A percentile compares a stretch with the other conserved stretches of the same genome.
phyloP scores from a whole-genome alignment of 2,329 filamentous ascomycete species.

The Pyrenophora teres region DNA sequence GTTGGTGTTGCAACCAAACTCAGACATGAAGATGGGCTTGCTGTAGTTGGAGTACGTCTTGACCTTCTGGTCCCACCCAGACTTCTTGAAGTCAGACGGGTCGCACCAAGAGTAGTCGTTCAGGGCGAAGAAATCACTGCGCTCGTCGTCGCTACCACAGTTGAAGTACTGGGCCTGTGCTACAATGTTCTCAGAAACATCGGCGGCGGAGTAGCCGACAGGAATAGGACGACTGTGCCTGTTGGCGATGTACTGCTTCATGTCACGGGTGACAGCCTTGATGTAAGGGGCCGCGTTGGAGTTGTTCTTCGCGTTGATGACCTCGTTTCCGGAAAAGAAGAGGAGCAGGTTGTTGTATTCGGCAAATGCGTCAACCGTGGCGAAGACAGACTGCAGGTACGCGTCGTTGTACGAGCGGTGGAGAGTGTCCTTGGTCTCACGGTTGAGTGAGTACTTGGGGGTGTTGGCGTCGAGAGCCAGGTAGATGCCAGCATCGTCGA shows the following conservation, averaged over 20 bases:
- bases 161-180: constrained; percentile 92
- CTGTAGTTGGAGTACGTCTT: constrained; percentile 44
- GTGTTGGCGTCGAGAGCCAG: constrained; percentile 90
- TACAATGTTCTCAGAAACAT: constrained; percentile 81
- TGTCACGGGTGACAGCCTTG: constrained; percentile 75
- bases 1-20: constrained; percentile 88
- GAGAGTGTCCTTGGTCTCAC: constrained; percentile 62
- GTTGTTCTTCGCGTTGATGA: constrained; percentile 69
- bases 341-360: constrained; percentile 84
- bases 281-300: constrained; percentile 72
- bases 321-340: constrained; percentile 80
- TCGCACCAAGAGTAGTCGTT: constrained; percentile 82
- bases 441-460: constrained; percentile 85
- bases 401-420: constrained; percentile 77
- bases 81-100: constrained; percentile 64
- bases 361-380: constrained; percentile 76
- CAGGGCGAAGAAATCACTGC: constrained; percentile 87
- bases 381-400: constrained; percentile 84
- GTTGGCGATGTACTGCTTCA: constrained; percentile 79
- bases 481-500: constrained; percentile 87
- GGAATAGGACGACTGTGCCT: constrained; percentile 70
- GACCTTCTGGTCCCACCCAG: constrained; percentile 71
- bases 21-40: constrained; percentile 77
- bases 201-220: constrained; percentile 82
- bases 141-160: constrained; percentile 82